phyloP scores from a whole-genome alignment of 805 yeast species.

The Komagataella populi region DNA sequence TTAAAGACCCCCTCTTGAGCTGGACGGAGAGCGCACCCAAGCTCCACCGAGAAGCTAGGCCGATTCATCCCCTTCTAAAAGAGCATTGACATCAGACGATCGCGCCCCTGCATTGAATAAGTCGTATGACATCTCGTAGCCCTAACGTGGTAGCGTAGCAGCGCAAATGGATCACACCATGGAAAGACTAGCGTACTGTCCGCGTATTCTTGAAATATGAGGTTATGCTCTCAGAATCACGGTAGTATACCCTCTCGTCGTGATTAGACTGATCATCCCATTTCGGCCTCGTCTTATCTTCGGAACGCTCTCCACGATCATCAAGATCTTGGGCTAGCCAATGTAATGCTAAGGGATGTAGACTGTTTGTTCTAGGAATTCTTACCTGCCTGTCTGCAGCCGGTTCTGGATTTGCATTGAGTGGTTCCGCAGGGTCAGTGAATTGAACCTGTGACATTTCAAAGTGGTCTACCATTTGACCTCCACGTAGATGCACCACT shows the following conservation, averaged over 20 bases:
- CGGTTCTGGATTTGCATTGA: constrained; percentile 10
- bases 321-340: constrained; percentile 48
- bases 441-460: constrained; percentile 17
- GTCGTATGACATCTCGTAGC: neutral
- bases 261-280: constrained; percentile 40
- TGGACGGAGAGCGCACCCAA: neutral
- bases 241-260: constrained; percentile 26
- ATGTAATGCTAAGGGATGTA: constrained; percentile 60
- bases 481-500: constrained; percentile 64
- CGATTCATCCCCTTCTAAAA: neutral
- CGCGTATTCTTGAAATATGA: constrained; percentile 40
- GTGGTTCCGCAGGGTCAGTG: constrained; percentile 17
- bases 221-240: constrained; percentile 28
- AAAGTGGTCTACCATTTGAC: constrained; percentile 31
- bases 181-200: constrained; percentile 2
- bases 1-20: neutral
- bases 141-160: neutral
- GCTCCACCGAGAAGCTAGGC: neutral
- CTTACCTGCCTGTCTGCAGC: constrained; percentile 12
- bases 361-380: constrained; percentile 31
- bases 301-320: constrained; percentile 41
- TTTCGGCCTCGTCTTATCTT: constrained; percentile 27
- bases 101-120: neutral
- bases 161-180: neutral
- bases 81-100: neutral